Evolutionary conservation across 192 early-diverging fungal genomes (phyloP).

Genomic region (Backusella tuberculispora): DNA sequence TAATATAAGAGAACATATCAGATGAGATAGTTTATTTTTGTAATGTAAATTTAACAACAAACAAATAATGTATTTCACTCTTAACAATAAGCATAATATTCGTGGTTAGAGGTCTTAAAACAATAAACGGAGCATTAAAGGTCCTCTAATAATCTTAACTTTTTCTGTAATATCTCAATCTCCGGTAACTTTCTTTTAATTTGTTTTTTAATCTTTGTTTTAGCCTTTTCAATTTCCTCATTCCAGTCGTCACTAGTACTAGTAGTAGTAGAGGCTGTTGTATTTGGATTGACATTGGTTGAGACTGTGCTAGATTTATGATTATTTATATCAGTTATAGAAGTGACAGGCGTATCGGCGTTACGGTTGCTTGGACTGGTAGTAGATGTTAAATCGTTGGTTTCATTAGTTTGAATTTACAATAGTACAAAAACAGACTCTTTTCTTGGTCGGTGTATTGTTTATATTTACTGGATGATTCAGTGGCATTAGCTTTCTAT

Average conservation of each 20-base stretch:
- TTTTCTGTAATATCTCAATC: constrained; percentile 2
- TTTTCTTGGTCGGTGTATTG: no score
- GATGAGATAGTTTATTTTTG: neutral
- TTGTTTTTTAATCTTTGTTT: neutral
- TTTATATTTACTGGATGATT: no score
- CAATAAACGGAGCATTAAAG: neutral
- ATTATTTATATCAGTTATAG: constrained; percentile 5
- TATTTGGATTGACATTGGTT: constrained; percentile 10
- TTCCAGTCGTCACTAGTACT: neutral
- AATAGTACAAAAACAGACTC: no score
- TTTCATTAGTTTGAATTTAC: no score
- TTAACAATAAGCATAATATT: constrained; percentile 7
- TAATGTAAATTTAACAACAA: neutral
- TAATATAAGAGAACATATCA: neutral
- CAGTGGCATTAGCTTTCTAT: no score
- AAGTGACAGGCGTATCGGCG: neutral
- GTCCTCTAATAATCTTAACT: constrained; percentile 13
- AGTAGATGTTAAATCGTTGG: neutral
- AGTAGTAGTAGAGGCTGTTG: neutral
- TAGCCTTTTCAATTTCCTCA: constrained; percentile 2
- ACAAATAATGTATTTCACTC: neutral
- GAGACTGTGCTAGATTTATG: neutral
- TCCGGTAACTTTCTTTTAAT: constrained; percentile 15
- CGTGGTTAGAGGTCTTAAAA: neutral
- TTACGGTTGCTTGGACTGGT: neutral